Percentiles rank a stretch among this genome's conserved stretches.
Conservation (phyloP, 371 early-diverging fungal species). For the Batrachochytrium dendrobatidis region DNA sequence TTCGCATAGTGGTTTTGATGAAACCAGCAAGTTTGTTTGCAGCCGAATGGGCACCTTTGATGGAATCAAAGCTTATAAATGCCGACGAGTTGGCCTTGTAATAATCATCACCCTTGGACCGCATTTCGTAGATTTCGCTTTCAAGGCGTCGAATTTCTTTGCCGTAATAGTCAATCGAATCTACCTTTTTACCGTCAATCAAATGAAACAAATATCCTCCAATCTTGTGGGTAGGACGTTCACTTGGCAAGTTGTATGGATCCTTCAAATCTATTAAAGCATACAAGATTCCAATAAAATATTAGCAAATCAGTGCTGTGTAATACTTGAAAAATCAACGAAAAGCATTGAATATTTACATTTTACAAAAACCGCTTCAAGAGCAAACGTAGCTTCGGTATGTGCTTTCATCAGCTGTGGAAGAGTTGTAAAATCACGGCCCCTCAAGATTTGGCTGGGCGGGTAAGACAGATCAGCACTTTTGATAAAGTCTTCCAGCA, state of each 20-base stretch:
- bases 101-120: slow-evolving; percentile 38
- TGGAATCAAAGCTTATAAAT: slow-evolving; percentile 62
- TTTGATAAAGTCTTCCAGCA: slow-evolving; percentile 46
- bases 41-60: slow-evolving; percentile 55
- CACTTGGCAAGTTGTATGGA: slow-evolving; percentile 37
- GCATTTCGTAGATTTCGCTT: slow-evolving; percentile 50
- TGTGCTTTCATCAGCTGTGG: slow-evolving; percentile 65
- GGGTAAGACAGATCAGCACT: slow-evolving; percentile 37
- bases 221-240: slow-evolving; percentile 47
- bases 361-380: slow-evolving; percentile 59
- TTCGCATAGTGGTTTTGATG: slow-evolving; percentile 2
- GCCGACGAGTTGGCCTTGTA: slow-evolving; percentile 61
- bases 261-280: slow-evolving; percentile 23
- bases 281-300: background rate
- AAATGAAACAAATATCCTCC: slow-evolving; percentile 18
- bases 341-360: slow-evolving; percentile 38
- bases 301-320: too few relatives aligned
- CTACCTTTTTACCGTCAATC: slow-evolving; percentile 58
- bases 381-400: slow-evolving; percentile 49
- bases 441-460: slow-evolving; percentile 57
- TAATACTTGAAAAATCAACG: slow-evolving; percentile 16
- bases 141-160: slow-evolving; percentile 56
- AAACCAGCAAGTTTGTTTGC: slow-evolving; percentile 33
- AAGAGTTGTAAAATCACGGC: slow-evolving; percentile 57
- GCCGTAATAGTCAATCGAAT: slow-evolving; percentile 70